These are phyloP conservation scores for Boletus pseudo-olivaceus DNA, from an alignment of 768 basidiomycete species.

Conservation along the genomic window DNA sequence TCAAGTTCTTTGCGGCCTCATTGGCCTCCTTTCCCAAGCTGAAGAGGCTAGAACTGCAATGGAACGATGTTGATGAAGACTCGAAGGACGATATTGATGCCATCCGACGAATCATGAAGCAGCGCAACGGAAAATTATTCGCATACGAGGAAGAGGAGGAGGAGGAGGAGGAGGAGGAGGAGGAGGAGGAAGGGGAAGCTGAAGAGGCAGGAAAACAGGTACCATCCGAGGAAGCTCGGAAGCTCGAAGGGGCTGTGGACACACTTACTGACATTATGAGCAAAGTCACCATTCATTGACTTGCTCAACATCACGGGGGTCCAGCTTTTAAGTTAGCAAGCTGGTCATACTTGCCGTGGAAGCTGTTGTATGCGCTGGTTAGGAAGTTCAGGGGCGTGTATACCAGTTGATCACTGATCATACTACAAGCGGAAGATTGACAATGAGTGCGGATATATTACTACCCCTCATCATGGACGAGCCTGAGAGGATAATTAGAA, in stretches of 20 bases:
- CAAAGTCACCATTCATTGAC: constrained; percentile 53
- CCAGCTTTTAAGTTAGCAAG: not conserved
- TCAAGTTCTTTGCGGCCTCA: constrained; percentile 62
- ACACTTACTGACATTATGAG: constrained; percentile 63
- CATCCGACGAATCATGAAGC: constrained; percentile 52
- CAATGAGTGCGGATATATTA: not conserved
- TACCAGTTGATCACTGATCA: constrained; percentile 22
- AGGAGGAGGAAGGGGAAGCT: constrained; percentile 33
- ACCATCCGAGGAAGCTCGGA: constrained; percentile 23
- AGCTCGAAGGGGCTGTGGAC: constrained; percentile 40
- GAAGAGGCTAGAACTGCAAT: constrained; percentile 78
- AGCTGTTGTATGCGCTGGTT: not conserved
- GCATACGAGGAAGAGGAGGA: constrained; percentile 80
- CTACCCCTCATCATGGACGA: not conserved
- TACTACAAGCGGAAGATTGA: constrained; percentile 1
- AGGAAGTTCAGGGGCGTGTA: constrained; percentile 12
- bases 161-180: constrained; percentile 63
- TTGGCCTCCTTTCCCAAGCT: constrained; percentile 61
- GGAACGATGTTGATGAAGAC: constrained; percentile 84
- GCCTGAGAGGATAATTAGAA: not conserved
- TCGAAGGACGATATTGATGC: constrained; percentile 54
- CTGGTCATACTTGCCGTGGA: not conserved
- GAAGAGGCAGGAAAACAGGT: constrained; percentile 19
- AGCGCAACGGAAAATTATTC: constrained; percentile 63
- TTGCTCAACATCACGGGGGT: not conserved